Conservation (phyloP, 176 grass and related monocot species). For the Oryza australiensis region DNA sequence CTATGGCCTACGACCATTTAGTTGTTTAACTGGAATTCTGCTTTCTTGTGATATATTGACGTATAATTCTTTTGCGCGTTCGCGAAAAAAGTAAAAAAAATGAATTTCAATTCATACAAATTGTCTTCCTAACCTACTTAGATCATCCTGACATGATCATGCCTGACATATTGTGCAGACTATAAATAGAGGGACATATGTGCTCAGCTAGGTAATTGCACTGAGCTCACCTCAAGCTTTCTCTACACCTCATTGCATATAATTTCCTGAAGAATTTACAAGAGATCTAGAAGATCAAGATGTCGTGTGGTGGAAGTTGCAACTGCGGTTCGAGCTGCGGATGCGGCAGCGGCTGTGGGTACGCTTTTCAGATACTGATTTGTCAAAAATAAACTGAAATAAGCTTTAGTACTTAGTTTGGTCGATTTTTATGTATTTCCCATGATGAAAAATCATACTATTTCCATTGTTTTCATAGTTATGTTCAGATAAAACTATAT, state of each 20-base stretch:
- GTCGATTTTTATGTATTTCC: not conserved
- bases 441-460: not conserved
- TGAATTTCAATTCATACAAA: not conserved
- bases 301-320: conserved; percentile 31
- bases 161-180: not conserved
- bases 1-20: too few relatives aligned
- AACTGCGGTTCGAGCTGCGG: conserved; percentile 28
- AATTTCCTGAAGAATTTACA: not conserved
- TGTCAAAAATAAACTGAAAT: not conserved
- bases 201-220: not conserved
- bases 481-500: not conserved
- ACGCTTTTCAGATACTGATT: not conserved
- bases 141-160: not conserved
- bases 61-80: too few relatives aligned
- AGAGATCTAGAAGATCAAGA: not conserved
- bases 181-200: not conserved
- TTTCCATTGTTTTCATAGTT: not conserved
- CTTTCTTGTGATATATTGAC: too few relatives aligned
- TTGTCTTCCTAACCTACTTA: not conserved
- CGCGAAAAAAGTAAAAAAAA: too few relatives aligned
- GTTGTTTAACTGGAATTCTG: too few relatives aligned
- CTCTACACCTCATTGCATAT: not conserved
- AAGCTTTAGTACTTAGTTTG: not conserved
- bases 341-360: conserved; percentile 20
- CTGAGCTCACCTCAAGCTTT: not conserved